These are phyloP conservation scores for Mortierella sp. DNA, from an alignment of 371 early-diverging fungal species.

Conservation along the genomic window DNA sequence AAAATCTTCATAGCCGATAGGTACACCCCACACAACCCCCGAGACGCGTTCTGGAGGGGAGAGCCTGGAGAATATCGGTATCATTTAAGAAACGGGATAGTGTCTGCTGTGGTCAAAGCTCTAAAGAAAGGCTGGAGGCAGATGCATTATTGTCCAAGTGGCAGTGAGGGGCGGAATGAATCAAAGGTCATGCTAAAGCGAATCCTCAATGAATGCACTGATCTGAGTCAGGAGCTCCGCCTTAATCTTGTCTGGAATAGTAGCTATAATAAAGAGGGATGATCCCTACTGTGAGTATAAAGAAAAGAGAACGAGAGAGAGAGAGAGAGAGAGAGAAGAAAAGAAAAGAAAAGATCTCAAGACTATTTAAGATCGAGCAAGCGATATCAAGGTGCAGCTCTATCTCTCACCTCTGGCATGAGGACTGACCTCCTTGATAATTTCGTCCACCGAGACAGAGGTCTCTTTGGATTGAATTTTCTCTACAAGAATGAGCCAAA, in stretches of 20 bases:
- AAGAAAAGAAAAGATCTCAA: background rate
- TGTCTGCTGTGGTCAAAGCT: no score
- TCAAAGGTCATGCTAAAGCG: slow-evolving; percentile 8
- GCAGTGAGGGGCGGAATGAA: no score
- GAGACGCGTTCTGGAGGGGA: no score
- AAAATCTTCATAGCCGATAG: no score
- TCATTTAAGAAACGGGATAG: no score
- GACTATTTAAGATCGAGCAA: background rate
- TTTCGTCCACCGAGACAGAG: slow-evolving; percentile 42
- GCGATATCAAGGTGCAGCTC: no score
- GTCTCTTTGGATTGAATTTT: slow-evolving; percentile 36
- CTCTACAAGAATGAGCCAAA: slow-evolving; percentile 7
- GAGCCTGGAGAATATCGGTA: no score
- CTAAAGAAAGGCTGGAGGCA: no score
- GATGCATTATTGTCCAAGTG: no score
- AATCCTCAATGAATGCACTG: slow-evolving; percentile 49
- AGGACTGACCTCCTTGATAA: slow-evolving; percentile 46
- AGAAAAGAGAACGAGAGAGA: background rate
- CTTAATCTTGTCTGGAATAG: slow-evolving; percentile 52
- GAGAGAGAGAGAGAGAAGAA: background rate
- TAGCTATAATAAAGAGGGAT: slow-evolving; percentile 9
- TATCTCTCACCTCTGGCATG: slow-evolving; percentile 38
- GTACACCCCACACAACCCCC: no score
- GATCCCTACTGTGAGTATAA: background rate
- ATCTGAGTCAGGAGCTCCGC: slow-evolving; percentile 38